Base-by-base conservation (phyloP, 164 flowering plant species). In the Platanus orientalis region DNA sequence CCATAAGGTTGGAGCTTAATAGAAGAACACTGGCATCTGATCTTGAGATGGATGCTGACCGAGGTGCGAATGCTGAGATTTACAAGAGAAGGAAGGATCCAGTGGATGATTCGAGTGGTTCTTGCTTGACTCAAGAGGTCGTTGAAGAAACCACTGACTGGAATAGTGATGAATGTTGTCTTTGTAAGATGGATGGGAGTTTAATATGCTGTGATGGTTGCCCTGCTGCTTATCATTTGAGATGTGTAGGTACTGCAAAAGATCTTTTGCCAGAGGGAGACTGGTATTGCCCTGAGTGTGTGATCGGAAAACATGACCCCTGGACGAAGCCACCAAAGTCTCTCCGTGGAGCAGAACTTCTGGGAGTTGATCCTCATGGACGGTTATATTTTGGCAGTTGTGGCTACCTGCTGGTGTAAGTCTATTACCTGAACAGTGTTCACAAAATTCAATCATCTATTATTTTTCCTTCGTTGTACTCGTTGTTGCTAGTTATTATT, bases 131-230 rank as follows among this genome's bases (percentile, higher is more conserved):
- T 27, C 76, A 80, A 54, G 92, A 83, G 39, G 64, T 63, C 30
- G 75, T 57, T 54, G 83, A 79, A 61, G 91, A 78, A 44, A 59
- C 69, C 25, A 52, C 58, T 63, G 99, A 95, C 71, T 67, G 85
- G 81, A 92, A 95, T 64, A 82, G 86, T 75, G 99, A 95, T 76
- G 99, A 95, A 53, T 95, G 98, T 70, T 87, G 96, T 69, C 87
- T 95, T 16, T 95, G 98, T 74, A 88, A 83, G 80, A 88, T 92
- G 97, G 99, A 92, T 72, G 99, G 98, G 26, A 84, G 57, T 77
- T 80, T 95, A 73, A 83, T 95, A 59, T 95, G 98, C 62, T 92
- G 98, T 80, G 99, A 95, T 81, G 98, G 99, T 54, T 95, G 99
- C 66, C 98, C 98, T 71, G 97, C 98, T 74, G 97, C 99, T 47